Evolutionary conservation across 345 rosid genomes (phyloP), one percentile per base, ranked within the genome.

Genomic region (Clausena lansium): DNA sequence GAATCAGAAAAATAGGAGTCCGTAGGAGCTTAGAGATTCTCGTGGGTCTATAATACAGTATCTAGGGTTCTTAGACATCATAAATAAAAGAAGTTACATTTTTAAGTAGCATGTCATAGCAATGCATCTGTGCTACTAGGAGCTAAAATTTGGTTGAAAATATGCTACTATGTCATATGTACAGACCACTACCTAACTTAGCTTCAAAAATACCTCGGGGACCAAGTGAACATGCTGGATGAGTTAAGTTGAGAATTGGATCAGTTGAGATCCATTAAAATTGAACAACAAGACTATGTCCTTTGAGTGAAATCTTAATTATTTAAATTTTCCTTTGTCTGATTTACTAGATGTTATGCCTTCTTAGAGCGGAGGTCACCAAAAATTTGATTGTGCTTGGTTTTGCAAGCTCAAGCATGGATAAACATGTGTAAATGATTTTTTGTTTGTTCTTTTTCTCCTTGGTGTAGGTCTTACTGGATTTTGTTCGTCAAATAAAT

Each of bases 401-500:
- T 59, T 64, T 67, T 66, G 64, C 77, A 65, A 76, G 38, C 62
- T 79, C 70, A 60, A 67, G 73, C 57, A 63, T 75, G 55, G 63
- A 47, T 7, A 54, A 65, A 47, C 24, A 68, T 69, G 27, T 32
- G 36, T 67, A 59, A 64, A 57, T 67, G 28, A 73, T 22, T 60
- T 70, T 65, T 70, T 83, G 27, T 66, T 75, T 57, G 67, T 55
- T 60, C 35, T 59, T 22, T n/a, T 55, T 9, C 27, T 50, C 4
- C 60, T 28, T 64, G 20, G 24, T 85, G 83, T 90, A 95, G 99
- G 99, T 93, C 83, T 86, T 95, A 84, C 85, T 95, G 84, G 98
- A 95, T 88, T 95, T 95, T 87, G 85, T 92, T 80, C 94, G 90
- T 71, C 95, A 87, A 80, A 90, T 95, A 83, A 95, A 95, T 84